phyloP scores from a whole-genome alignment of 352 stramenopile genomes.

The Pythium oligandrum region DNA sequence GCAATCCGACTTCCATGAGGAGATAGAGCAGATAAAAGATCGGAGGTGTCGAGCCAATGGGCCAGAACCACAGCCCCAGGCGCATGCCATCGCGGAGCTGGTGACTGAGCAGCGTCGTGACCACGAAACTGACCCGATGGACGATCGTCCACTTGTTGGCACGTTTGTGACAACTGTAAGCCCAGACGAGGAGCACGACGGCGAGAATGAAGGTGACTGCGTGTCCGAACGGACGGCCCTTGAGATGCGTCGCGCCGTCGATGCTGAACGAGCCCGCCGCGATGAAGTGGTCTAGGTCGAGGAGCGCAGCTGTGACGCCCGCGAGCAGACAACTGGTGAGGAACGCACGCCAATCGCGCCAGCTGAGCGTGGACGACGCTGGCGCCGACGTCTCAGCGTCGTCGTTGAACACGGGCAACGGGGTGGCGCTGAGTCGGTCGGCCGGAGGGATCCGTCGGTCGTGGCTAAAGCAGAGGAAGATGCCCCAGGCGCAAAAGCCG shows the following conservation, averaged over 20 bases:
- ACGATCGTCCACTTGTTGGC: conserved; percentile 21
- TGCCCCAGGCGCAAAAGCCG: conserved; percentile 47
- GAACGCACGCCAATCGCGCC: conserved; percentile 19
- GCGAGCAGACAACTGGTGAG: conserved; percentile 40
- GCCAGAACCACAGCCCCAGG: conserved; percentile 66
- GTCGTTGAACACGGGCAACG: conserved; percentile 14
- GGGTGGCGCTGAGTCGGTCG: conserved; percentile 6
- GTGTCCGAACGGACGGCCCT: conserved; percentile 59
- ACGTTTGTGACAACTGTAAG: conserved; percentile 6
- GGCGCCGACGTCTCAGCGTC: conserved; percentile 3
- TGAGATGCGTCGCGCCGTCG: conserved; percentile 47
- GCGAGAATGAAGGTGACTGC: conserved; percentile 61
- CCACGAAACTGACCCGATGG: conserved; percentile 44
- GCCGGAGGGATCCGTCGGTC: conserved; percentile 14
- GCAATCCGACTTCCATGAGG: conserved; percentile 40
- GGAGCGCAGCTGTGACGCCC: conserved; percentile 30
- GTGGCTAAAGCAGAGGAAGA: conserved; percentile 45
- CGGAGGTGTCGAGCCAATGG: conserved; percentile 53
- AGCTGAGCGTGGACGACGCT: conserved; percentile 5
- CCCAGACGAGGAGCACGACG: conserved; percentile 31
- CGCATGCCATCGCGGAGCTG: conserved; percentile 65
- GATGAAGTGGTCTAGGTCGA: conserved; percentile 78
- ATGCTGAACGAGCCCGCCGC: conserved; percentile 50
- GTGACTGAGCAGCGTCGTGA: conserved; percentile 56
- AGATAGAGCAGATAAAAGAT: conserved; percentile 69